Evolutionary conservation across 73 alveolate species (phyloP), one percentile per base, ranked within the genome.

Genomic region (Tetrahymena malaccensis): DNA sequence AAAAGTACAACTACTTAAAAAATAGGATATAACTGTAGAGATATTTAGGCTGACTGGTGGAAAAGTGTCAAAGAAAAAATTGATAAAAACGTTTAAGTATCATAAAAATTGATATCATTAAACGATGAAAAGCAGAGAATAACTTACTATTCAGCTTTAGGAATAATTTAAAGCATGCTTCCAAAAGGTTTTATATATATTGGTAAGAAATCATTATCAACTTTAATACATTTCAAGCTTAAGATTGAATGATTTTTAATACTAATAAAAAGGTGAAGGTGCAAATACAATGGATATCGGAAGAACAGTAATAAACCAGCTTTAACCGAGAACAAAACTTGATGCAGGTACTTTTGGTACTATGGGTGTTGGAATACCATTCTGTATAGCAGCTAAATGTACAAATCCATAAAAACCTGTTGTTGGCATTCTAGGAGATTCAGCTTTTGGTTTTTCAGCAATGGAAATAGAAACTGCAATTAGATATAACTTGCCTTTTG

Each of bases 341-440:
- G 99, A 98, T 96, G 98, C 99, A 34, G 99, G 99, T 19, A 96
- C 99, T 50, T 98, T 96, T 94, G 99, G 99, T 1, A 98, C 99
- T 27, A 98, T 98, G 99, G 99, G 99, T 22, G 95, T 98, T 31
- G 98, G 99, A 35, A 83, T 98, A 22, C 97, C 98, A 8, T 96
- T 95, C 83, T 97, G 98, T 15, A 98, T 98, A 27, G 99, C 99
- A 31, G 99, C 99, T 17, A 94, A 97, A 93, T 96, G 96, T 40
- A 96, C 96, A 0, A 58, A 95, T 93, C 98, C 98, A 22, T 96
- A 97, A 31, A 96, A 96, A 85, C 94, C 95, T 94, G 97, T 98
- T 8, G 97, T 98, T 43, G 96, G 98, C 34, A 97, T 98, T 21
- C 96, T 97, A 33, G 99, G 99, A 55, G 99, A 98, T 94, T 97